These are phyloP conservation scores for Agrocybe pediades DNA, from an alignment of 768 basidiomycete species.

Conservation along the genomic window DNA sequence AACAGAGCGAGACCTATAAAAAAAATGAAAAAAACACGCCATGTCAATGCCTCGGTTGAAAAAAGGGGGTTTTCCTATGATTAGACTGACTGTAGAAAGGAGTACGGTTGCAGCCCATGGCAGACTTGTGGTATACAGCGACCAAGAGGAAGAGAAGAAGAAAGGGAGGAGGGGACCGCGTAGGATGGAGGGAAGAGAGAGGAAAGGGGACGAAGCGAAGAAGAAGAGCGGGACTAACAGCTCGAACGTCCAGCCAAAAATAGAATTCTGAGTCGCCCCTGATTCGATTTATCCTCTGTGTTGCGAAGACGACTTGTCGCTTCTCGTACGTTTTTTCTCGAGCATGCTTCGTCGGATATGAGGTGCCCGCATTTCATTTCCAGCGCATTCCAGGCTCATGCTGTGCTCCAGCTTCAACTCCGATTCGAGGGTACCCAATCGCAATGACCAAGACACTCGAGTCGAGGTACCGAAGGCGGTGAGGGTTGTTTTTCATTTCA, in stretches of 20 bases:
- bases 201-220: not conserved
- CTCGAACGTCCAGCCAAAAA: not conserved
- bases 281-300: not conserved
- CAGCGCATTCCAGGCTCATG: too few relatives aligned
- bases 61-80: conserved; percentile 6
- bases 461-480: too few relatives aligned
- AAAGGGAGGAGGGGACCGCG: conserved; percentile 9
- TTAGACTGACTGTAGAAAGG: conserved; percentile 31
- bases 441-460: too few relatives aligned
- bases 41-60: not conserved
- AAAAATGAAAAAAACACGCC: not conserved
- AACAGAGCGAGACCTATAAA: conserved; percentile 31
- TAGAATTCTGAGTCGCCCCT: not conserved
- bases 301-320: not conserved
- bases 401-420: too few relatives aligned
- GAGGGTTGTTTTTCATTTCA: too few relatives aligned
- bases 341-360: too few relatives aligned
- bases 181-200: not conserved
- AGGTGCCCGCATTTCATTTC: too few relatives aligned
- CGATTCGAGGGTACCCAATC: too few relatives aligned
- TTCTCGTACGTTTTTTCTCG: not conserved
- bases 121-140: not conserved
- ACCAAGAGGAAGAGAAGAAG: not conserved
- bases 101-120: conserved; percentile 26
- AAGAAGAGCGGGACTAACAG: not conserved